Evolutionary conservation across 164 flowering plant species (phyloP), one percentile per base, ranked within the genome.

Genomic region (Stephania japonica): DNA sequence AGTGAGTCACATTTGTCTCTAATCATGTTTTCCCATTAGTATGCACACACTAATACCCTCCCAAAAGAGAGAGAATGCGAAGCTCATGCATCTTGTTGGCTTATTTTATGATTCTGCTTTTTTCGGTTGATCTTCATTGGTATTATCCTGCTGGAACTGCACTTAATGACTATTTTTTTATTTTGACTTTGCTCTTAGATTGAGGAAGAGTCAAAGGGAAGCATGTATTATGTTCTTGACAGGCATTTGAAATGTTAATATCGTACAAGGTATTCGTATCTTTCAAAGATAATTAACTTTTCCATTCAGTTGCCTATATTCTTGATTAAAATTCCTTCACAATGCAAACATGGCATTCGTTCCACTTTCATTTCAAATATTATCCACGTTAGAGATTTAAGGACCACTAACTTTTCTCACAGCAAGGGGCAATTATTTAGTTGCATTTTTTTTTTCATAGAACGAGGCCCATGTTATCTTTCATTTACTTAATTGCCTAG

Each of bases 211-310:
- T 24, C 32, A 23, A 26, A 44, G 23, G 38, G 8, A 19, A 41
- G 8, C 23, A 21, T 59, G 9, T 65, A 49, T 50, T 32, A 16
- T 38, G 63, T 21, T 43, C 26, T 10, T n/a, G 12, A 18, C 61
- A 38, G 47, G 68, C 23, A 49, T 59, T 42, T 44, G 53, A 8
- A 68, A 74, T 74, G 77, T 56, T 74, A 59, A 26, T 71, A 43
- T 49, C 65, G 16, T 63, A 26, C 56, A 71, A 74, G 69, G 77
- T 78, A 71, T 25, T 50, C 25, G 18, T 67, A 7, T 61, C 61
- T 65, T 69, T 61, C 12, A 7, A 70, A 16, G 0, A 59, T 56
- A 59, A 7, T 59, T 5, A 19, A 19, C 19, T 59, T 10, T 59
- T 59, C 23, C 7, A 9, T 77, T 14, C 13, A 32, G 38, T 4